Evolutionary conservation across 768 basidiomycete species (phyloP).

Genomic region (Lentinula edodes): DNA sequence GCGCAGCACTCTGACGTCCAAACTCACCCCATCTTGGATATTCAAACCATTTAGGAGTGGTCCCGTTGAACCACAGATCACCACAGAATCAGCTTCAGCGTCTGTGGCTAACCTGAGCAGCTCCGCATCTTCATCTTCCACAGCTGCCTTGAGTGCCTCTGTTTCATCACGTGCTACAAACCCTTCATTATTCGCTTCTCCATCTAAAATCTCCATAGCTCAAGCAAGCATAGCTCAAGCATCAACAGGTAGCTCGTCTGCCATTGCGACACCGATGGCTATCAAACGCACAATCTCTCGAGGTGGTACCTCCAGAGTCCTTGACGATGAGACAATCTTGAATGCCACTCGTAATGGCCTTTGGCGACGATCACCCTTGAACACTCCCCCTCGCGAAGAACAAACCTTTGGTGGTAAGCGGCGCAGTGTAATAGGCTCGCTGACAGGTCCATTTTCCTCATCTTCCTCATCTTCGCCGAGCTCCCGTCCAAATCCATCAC

Average conservation of each 20-base stretch:
- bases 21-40: conserved; percentile 71
- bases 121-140: conserved; percentile 18
- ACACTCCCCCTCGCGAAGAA: conserved; percentile 71
- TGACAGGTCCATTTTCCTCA: conserved; percentile 29
- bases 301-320: conserved; percentile 31
- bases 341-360: conserved; percentile 37
- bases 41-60: conserved; percentile 70
- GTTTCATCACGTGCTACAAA: conserved; percentile 12
- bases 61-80: conserved; percentile 58
- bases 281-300: conserved; percentile 30
- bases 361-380: conserved; percentile 56
- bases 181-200: conserved; percentile 20
- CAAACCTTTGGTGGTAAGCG: conserved; percentile 44
- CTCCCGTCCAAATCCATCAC: conserved; percentile 60
- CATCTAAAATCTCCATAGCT: conserved; percentile 25
- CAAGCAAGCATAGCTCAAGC: conserved; percentile 23
- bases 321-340: conserved; percentile 50
- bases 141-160: conserved; percentile 5
- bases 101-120: conserved; percentile 22
- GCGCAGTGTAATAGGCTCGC: conserved; percentile 32
- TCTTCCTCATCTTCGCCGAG: conserved; percentile 45
- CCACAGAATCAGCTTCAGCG: conserved; percentile 46
- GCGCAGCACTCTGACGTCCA: conserved; percentile 44
- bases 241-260: conserved; percentile 15
- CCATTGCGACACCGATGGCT: conserved; percentile 32